Evolutionary conservation across 345 rosid genomes (phyloP), one percentile per base, ranked within the genome.

Genomic region (Eucalyptus brandiana): DNA sequence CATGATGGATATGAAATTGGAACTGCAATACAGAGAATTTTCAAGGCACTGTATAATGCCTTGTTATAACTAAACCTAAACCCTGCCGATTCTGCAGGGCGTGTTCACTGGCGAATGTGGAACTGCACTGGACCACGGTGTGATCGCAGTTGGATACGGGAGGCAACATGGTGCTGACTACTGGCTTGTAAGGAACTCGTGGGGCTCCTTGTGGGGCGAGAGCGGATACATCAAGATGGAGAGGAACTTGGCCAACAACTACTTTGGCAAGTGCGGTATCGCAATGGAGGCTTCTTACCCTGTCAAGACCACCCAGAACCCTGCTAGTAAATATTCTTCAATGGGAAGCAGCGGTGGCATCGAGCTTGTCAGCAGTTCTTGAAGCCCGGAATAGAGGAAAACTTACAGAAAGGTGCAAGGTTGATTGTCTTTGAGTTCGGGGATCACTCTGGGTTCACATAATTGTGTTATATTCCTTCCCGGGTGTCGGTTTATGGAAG

Each of bases 161-260:
- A 89, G 90, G 34, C 92, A 92, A 7, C 76, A 90, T 13, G 92
- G 92, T 2, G 87, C 67, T 60, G 94, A 92, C 18, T 93, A 91
- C 89, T 93, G 94, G 95, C 89, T 92, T 4, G 94, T 93, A 12
- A 91, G 92, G 89, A 93, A 93, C 91, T 93, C 95, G 16, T 93
- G 95, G 95, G 95, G 95, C 7, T 7, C n/a, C 5, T 60, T 69
- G 44, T 93, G 95, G 95, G 95, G 95, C 21, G 95, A 93, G 87
- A 37, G 51, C 8, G 95, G 95, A 9, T 93, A 92, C 88, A 30
- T 93, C 88, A 93, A 89, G 89, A 92, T 93, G 94, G 94, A 92
- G 89, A 85, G 94, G 88, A 92, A 92, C 44, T 69, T 90, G 51
- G 90, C 56, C 18, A 48, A 45, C 54, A 88, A 54, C 26, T 86